Evolutionary conservation across 1,284 basidiomycete species (phyloP), one percentile per base, ranked within the genome.

Genomic region (Trichosporon sp.): DNA sequence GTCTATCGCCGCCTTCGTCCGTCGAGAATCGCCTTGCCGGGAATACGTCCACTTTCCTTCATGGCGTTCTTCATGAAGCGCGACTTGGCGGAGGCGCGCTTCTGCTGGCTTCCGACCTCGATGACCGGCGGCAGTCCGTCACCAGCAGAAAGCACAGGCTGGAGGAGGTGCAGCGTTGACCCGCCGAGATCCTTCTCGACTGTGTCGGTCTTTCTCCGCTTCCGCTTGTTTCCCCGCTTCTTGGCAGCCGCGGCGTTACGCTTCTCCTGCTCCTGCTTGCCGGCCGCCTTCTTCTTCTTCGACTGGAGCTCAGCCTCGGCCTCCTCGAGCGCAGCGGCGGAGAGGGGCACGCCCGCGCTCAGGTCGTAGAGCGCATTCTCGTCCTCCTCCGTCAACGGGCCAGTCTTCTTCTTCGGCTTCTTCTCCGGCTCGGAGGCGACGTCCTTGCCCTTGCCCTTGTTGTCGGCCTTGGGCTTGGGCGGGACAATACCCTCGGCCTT

Each of bases 1-100:
- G 16, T 54, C 51, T 54, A 54, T 54, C 51, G 51, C 46, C 73
- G 68, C 74, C 69, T 74, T 21, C 80, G 67, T 14, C 80, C 78
- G 69, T 78, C 78, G 4, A 78, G 73, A 16, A 75, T 19, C 1
- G 78, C 76, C 48, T 70, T 59, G 8, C 76, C 77, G 10, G 80
- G 77, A 21, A 77, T 70, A 35, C 73, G 66, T 6, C 80, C 80
- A 51, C 75, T 77, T 10, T 70, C 68, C 64, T 73, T 75, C 80
- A 82, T 81, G 4, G 80, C 80, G 8, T 48, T 66, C 68, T 75
- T 77, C 70, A 76, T 71, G 63, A 82, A 82, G 32, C 54, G 63
- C 74, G 59, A 14, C 48, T 78, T 75, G 37, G 40, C 43, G 2
- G 35, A 66, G 51, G 35, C 68, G 51, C 8, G 68, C 66, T 14